Evolutionary conservation across 2,329 filamentous ascomycete species (phyloP).

Genomic region (Cryphonectria nitschkei): DNA sequence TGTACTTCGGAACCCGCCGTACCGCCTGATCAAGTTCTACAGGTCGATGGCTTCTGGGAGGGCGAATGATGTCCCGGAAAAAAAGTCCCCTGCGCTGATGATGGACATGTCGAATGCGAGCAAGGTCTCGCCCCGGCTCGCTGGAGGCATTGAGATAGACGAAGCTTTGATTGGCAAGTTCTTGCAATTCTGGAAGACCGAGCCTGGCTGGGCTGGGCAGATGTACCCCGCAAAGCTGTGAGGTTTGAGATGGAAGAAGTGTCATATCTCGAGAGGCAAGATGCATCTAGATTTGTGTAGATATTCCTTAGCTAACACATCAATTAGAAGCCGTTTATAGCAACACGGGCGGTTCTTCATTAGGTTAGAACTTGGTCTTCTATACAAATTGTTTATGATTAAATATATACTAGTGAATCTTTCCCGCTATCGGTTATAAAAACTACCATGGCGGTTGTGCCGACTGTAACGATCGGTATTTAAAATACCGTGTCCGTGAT

Average conservation of each 20-base stretch:
- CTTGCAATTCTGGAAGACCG: not conserved
- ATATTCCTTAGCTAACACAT: not conserved
- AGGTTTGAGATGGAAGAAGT: not conserved
- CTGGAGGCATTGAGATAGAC: not conserved
- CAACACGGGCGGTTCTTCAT: not conserved
- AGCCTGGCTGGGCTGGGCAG: constrained; percentile 9
- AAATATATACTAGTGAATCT: not conserved
- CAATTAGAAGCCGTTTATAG: not conserved
- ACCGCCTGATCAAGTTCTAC: constrained; percentile 1
- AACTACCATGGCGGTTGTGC: not conserved
- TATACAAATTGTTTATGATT: not conserved
- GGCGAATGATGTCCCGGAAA: not conserved
- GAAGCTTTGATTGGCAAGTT: constrained; percentile 5
- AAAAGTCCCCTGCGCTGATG: not conserved
- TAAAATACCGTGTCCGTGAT: constrained; percentile 12
- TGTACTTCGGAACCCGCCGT: constrained; percentile 4
- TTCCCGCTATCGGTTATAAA: not conserved
- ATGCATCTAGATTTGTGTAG: not conserved
- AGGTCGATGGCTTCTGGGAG: not conserved
- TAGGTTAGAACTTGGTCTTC: not conserved
- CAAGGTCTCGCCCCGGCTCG: not conserved
- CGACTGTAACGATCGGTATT: too few species aligned
- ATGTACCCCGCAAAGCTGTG: not conserved
- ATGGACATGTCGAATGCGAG: not conserved
- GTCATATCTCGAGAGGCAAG: not conserved